Evolutionary conservation across 257 asterid species (phyloP), one percentile per base, ranked within the genome.

Genomic region (Galeopsis tetrahit): DNA sequence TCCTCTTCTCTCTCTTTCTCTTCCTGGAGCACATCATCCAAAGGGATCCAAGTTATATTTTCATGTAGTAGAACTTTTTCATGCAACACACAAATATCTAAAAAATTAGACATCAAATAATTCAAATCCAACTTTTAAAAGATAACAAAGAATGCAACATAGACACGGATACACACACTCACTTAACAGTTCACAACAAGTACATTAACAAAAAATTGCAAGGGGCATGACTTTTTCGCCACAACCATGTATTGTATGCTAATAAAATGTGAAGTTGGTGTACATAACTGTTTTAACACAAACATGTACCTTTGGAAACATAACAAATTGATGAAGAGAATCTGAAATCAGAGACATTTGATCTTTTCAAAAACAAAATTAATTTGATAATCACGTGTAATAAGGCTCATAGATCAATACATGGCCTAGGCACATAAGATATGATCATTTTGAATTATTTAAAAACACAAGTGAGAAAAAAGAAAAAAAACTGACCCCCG

Each of bases 11-110:
- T 67, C 69, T 81, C 78, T 28, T 39, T 65, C 44, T 77, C 85
- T 78, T 80, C 89, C 93, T 83, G 80, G 77, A 62, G 61, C 60
- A 66, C 71, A 66, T 74, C 49, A 55, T 59, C 13, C 56, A 60
- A 70, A 39, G 64, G 58, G 10, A 34, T 49, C 70, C 56, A 72
- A 57, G 53, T 63, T 42, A 73, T 10, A 14, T n/a, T 38, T 64
- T 63, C 52, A 52, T 6, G 14, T 56, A 39, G 39, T 1, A 63
- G 15, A 34, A 35, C 11, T 62, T 11, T 35, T 49, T 46, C n/a
- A 48, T 49, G 11, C 42, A 73, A 60, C 32, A 33, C 39, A 34
- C 17, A 53, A 4, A 10, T 57, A 28, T 57, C 63, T 55, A 32
- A 57, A 33, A 57, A 57, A 9, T 31, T 5, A 68, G 36, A 72